Evolutionary conservation across 2,329 filamentous ascomycete genomes (phyloP).

Genomic region (Aspergillus sojae): DNA sequence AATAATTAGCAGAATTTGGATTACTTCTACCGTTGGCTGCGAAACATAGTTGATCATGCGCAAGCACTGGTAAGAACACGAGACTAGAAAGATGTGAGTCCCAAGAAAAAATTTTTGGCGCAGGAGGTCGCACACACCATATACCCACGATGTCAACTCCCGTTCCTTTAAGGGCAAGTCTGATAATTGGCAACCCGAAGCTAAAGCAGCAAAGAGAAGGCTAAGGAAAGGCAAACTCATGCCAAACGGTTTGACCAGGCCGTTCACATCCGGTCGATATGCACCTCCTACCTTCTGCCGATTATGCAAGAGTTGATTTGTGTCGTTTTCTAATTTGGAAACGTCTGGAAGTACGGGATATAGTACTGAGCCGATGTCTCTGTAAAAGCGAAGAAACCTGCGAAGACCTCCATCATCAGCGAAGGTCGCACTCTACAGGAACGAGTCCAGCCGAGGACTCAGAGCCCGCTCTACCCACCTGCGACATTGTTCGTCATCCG

Average conservation of each 20-base stretch:
- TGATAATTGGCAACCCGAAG: slow-evolving; percentile 63
- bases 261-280: slow-evolving; percentile 49
- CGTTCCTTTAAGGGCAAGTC: slow-evolving; percentile 58
- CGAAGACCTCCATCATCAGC: slow-evolving; percentile 8
- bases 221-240: slow-evolving; percentile 62
- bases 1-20: slow-evolving; percentile 64
- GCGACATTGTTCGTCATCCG: slow-evolving; percentile 56
- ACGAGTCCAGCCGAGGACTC: neutral
- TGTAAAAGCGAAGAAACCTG: slow-evolving; percentile 57
- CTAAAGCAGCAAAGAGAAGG: slow-evolving; percentile 63
- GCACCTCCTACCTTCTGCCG: slow-evolving; percentile 46
- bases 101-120: slow-evolving; percentile 1
- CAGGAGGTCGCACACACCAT: slow-evolving; percentile 47
- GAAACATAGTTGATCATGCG: slow-evolving; percentile 67
- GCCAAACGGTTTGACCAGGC: slow-evolving; percentile 58
- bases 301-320: slow-evolving; percentile 55
- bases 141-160: slow-evolving; percentile 66
- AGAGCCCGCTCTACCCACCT: slow-evolving; percentile 22
- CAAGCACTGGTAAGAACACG: slow-evolving; percentile 66
- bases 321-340: slow-evolving; percentile 53
- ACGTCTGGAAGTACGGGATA: slow-evolving; percentile 60
- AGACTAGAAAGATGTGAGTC: slow-evolving; percentile 48
- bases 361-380: slow-evolving; percentile 58
- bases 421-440: neutral
- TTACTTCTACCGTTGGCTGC: slow-evolving; percentile 61